Conservation (phyloP, 345 rosid genomes). For the Lepidium didymum region DNA sequence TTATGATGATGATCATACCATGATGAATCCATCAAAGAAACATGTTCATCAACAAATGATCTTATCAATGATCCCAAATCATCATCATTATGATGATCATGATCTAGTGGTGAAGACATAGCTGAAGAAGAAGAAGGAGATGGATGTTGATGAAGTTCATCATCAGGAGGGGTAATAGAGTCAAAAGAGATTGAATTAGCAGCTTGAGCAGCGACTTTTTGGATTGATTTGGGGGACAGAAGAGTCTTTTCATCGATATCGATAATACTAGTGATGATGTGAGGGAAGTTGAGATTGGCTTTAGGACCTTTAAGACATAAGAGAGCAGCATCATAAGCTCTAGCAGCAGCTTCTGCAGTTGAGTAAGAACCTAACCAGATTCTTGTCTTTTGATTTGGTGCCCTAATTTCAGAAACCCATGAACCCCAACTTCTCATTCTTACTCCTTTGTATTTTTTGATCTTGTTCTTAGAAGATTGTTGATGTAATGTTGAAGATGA, state of each 20-base stretch:
- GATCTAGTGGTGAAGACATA: too few species aligned
- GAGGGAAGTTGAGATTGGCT: conserved; percentile 78
- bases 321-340: conserved; percentile 96
- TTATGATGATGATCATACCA: conserved; percentile 20
- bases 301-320: conserved; percentile 84
- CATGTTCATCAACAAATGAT: conserved; percentile 22
- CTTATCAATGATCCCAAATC: conserved; percentile 22
- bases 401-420: conserved; percentile 95
- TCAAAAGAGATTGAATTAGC: conserved; percentile 37
- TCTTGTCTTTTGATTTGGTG: conserved; percentile 92
- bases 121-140: conserved; percentile 22
- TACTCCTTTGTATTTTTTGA: conserved; percentile 81
- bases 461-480: conserved; percentile 27
- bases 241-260: conserved; percentile 32
- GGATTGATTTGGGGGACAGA: conserved; percentile 87
- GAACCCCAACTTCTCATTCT: conserved; percentile 99
- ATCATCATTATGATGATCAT: conserved; percentile 17
- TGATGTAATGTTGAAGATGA: conserved; percentile 6
- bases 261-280: conserved; percentile 29
- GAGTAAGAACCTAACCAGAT: conserved; percentile 98
- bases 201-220: conserved; percentile 78
- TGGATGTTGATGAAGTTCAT: conserved; percentile 2
- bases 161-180: conserved; percentile 5
- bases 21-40: conserved; percentile 25
- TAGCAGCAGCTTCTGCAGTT: conserved; percentile 91